A percentile compares a stretch with the other conserved stretches of the same genome.
phyloP scores from a whole-genome alignment of 2,329 filamentous ascomycete species.

The Biscogniauxia marginata region DNA sequence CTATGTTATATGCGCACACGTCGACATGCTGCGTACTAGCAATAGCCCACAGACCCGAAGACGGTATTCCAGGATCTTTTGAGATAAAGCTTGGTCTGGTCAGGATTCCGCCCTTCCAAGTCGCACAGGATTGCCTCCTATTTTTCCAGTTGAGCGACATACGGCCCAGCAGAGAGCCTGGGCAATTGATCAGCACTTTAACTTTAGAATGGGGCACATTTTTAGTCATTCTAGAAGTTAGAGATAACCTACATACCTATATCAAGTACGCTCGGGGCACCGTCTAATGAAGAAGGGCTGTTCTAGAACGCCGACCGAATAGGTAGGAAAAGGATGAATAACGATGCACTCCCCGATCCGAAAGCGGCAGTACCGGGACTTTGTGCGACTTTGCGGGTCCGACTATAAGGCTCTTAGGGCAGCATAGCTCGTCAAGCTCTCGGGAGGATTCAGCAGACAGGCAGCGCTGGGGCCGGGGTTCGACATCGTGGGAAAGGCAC shows the following conservation, averaged over 20 bases:
- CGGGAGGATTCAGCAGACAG: neutral
- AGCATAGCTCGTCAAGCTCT: neutral
- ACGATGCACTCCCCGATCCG: neutral
- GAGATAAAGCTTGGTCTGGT: neutral
- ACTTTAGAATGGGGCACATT: neutral
- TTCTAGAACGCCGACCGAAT: neutral
- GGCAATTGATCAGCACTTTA: neutral
- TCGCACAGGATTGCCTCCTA: neutral
- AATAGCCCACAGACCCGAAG: neutral
- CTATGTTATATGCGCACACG: neutral
- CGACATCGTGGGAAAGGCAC: neutral
- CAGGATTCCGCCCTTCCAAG: neutral
- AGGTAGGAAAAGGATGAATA: neutral
- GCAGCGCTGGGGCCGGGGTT: neutral
- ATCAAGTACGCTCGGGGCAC: neutral
- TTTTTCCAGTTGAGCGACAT: neutral
- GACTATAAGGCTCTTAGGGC: neutral
- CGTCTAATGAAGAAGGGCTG: neutral
- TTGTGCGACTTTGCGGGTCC: neutral
- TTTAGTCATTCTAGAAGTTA: neutral
- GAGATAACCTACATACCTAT: neutral
- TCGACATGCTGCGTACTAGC: neutral
- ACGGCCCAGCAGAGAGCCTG: neutral
- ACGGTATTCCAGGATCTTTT: neutral
- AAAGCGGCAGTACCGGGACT: neutral